phyloP scores from a whole-genome alignment of 176 grass and related monocot genomes.

The Zea luxurians region DNA sequence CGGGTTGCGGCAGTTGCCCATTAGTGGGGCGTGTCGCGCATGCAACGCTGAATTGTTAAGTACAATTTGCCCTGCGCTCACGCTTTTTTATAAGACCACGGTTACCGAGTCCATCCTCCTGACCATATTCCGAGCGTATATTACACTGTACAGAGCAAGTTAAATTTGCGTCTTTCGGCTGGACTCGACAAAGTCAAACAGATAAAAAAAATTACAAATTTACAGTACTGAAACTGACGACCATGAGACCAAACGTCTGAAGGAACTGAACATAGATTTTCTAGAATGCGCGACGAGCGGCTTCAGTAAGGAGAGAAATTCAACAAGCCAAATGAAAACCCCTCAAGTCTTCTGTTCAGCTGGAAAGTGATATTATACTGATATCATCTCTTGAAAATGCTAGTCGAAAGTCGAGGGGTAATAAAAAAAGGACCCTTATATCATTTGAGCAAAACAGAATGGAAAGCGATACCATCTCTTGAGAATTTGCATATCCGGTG shows the following conservation, averaged over 20 bases:
- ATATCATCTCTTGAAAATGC: too few species aligned
- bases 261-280: not conserved
- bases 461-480: not conserved
- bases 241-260: not conserved
- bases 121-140: not conserved
- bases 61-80: too few species aligned
- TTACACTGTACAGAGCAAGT: not conserved
- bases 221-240: not conserved
- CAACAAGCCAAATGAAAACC: not conserved
- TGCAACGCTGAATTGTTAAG: not conserved
- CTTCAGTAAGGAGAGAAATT: not conserved
- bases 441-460: not conserved
- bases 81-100: not conserved
- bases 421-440: too few species aligned
- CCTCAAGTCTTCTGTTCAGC: too few species aligned
- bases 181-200: not conserved
- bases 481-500: not conserved
- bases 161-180: not conserved
- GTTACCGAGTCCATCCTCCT: not conserved
- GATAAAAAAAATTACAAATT: not conserved
- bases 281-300: too few species aligned
- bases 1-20: slow-evolving; percentile 7
- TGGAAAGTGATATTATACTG: too few species aligned
- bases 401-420: not conserved
- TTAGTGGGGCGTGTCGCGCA: not conserved